phyloP scores from a whole-genome alignment of 2,329 filamentous ascomycete species.

The Diaporthe citrichinensis region DNA sequence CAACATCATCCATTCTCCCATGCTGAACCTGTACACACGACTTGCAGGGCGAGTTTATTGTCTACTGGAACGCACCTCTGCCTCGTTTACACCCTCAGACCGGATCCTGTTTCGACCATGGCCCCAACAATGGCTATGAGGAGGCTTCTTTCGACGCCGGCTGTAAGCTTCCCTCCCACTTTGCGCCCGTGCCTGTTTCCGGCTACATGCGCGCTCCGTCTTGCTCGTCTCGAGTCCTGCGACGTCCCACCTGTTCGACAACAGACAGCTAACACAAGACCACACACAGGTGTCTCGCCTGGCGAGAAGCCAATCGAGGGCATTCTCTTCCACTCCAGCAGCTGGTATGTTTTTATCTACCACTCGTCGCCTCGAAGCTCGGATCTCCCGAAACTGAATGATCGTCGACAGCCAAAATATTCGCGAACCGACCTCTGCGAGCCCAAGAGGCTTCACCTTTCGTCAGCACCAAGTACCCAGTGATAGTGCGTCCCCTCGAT shows the following conservation, averaged over 20 bases:
- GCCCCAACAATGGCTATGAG: conserved; percentile 77
- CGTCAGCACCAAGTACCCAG: conserved; percentile 90
- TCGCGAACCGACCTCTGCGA: conserved; percentile 86
- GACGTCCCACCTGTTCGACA: conserved; percentile 32
- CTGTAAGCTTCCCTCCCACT: conserved; percentile 60
- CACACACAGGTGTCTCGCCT: conserved; percentile 71
- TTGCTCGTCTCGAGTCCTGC: not conserved
- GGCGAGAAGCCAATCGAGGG: conserved; percentile 76
- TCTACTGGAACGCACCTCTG: conserved; percentile 44
- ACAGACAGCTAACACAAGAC: conserved; percentile 44
- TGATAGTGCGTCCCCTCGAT: conserved; percentile 78
- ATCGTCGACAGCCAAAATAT: conserved; percentile 77
- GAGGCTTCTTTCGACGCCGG: conserved; percentile 69
- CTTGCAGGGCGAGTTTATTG: conserved; percentile 43
- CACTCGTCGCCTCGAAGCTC: not conserved
- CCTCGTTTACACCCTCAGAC: conserved; percentile 45
- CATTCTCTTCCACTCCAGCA: conserved; percentile 89
- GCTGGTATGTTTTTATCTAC: conserved; percentile 71
- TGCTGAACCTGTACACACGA: conserved; percentile 37
- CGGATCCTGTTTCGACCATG: conserved; percentile 55
- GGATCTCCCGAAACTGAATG: conserved; percentile 35
- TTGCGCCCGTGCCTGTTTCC: not conserved
- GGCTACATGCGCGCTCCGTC: conserved; percentile 31
- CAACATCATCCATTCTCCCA: conserved; percentile 48
- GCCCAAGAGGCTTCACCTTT: conserved; percentile 94